phyloP scores from a whole-genome alignment of 2,329 filamentous ascomycete species.

The Aspergillus pseudotamarii region DNA sequence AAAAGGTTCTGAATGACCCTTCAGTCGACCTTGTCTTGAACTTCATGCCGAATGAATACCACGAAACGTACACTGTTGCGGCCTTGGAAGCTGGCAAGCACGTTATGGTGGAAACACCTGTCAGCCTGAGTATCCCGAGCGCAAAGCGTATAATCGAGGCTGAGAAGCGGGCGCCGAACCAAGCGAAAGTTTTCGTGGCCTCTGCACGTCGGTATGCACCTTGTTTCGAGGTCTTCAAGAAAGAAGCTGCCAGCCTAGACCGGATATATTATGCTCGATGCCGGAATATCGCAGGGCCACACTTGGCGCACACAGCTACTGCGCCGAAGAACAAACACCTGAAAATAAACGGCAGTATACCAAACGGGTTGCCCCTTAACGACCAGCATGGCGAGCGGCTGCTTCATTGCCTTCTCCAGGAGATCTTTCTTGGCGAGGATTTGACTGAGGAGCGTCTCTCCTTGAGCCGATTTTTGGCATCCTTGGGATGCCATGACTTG shows the following conservation, averaged over 20 bases:
- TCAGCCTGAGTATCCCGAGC: constrained; percentile 53
- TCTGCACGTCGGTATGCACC: constrained; percentile 65
- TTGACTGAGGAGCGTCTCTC: constrained; percentile 31
- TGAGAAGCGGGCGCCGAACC: constrained; percentile 44
- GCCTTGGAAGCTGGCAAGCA: constrained; percentile 59
- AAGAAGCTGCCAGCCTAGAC: constrained; percentile 55
- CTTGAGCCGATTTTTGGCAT: constrained; percentile 49
- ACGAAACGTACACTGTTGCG: constrained; percentile 54
- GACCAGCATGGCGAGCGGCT: background rate
- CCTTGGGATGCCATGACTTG: constrained; percentile 58
- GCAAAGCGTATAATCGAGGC: constrained; percentile 54
- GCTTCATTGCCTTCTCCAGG: constrained; percentile 23
- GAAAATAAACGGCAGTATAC: background rate
- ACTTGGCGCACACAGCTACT: constrained; percentile 33
- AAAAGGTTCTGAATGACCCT: constrained; percentile 52
- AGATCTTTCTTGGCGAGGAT: constrained; percentile 33
- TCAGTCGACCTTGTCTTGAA: constrained; percentile 50
- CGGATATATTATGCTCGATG: constrained; percentile 59
- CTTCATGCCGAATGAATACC: constrained; percentile 59
- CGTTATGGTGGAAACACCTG: constrained; percentile 63
- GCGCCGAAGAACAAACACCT: constrained; percentile 9
- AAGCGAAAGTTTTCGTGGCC: constrained; percentile 58
- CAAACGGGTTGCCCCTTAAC: background rate
- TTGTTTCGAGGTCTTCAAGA: constrained; percentile 55
- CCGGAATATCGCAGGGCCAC: constrained; percentile 59